These are phyloP conservation scores for button mushroom (Agaricus bisporus) DNA, from an alignment of 768 basidiomycete species.

Conservation along the genomic window DNA sequence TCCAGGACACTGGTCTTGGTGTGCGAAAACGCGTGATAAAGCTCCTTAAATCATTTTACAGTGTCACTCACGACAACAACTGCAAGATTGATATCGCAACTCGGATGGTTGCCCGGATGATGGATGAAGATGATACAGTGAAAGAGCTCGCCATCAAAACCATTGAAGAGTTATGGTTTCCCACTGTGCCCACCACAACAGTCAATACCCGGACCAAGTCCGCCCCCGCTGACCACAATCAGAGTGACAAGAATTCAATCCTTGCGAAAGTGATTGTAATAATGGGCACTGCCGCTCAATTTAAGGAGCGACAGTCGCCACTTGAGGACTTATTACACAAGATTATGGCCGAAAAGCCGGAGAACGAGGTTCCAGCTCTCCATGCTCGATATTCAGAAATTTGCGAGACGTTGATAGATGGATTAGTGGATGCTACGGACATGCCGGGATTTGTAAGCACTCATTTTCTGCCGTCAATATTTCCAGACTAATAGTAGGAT, in stretches of 20 bases:
- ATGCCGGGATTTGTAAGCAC: constrained; percentile 67
- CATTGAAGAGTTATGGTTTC: constrained; percentile 90
- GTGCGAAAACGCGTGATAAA: constrained; percentile 97
- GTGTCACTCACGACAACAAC: constrained; percentile 48
- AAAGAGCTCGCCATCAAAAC: constrained; percentile 90
- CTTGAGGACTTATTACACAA: constrained; percentile 82
- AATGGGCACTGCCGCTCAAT: constrained; percentile 78
- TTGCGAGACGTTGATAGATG: constrained; percentile 81
- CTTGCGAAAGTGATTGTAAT: constrained; percentile 71
- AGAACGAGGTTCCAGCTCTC: constrained; percentile 42
- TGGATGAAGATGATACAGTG: constrained; percentile 93
- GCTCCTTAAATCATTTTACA: constrained; percentile 79
- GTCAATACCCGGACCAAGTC: constrained; percentile 29
- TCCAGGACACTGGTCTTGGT: constrained; percentile 86
- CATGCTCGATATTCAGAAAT: constrained; percentile 74
- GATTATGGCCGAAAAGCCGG: constrained; percentile 72
- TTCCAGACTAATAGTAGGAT: background rate
- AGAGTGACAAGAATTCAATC: constrained; percentile 47
- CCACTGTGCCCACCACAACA: constrained; percentile 23
- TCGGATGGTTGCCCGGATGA: constrained; percentile 74
- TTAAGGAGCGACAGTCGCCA: constrained; percentile 77
- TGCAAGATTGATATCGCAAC: constrained; percentile 77
- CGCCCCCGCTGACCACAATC: constrained; percentile 19
- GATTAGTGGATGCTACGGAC: constrained; percentile 81
- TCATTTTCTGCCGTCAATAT: background rate